These are phyloP conservation scores for Coniferiporia sulphurascens DNA, from an alignment of 1,284 basidiomycete species.

Conservation along the genomic window DNA sequence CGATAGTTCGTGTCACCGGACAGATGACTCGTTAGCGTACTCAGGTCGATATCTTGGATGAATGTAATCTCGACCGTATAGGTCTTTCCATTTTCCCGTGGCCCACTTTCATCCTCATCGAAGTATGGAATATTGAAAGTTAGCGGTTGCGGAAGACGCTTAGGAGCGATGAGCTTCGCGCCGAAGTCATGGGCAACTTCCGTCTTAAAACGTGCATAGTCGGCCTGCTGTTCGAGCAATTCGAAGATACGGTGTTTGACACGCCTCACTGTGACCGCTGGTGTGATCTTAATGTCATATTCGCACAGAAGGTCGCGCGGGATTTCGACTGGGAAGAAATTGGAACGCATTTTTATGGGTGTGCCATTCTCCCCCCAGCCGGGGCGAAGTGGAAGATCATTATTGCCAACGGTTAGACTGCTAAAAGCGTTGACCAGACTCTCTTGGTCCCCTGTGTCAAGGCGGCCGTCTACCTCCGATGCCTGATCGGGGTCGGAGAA, in stretches of 20 bases:
- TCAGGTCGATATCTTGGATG: slow-evolving; percentile 52
- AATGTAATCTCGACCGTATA: slow-evolving; percentile 64
- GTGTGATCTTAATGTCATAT: slow-evolving; percentile 62
- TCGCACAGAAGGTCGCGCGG: slow-evolving; percentile 60
- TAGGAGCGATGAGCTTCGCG: slow-evolving; percentile 57
- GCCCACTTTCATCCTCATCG: slow-evolving; percentile 58
- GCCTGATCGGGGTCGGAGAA: slow-evolving; percentile 43
- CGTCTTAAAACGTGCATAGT: slow-evolving; percentile 47
- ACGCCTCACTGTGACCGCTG: slow-evolving; percentile 47
- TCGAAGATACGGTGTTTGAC: slow-evolving; percentile 67
- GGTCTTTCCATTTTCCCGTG: slow-evolving; percentile 40
- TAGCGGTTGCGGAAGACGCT: slow-evolving; percentile 52
- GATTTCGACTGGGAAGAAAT: slow-evolving; percentile 68
- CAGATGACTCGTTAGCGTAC: slow-evolving; percentile 53
- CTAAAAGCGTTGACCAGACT: slow-evolving; percentile 48
- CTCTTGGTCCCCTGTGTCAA: slow-evolving; percentile 52
- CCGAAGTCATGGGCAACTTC: slow-evolving; percentile 66
- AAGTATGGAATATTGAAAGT: slow-evolving; percentile 51
- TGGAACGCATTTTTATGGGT: slow-evolving; percentile 60
- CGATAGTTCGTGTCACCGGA: slow-evolving; percentile 54
- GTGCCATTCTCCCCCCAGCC: slow-evolving; percentile 59
- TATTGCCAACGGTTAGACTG: slow-evolving; percentile 33
- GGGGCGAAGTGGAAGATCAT: slow-evolving; percentile 58
- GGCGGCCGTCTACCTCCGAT: slow-evolving; percentile 53
- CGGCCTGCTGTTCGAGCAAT: slow-evolving; percentile 55